Base-by-base conservation (phyloP, 2,329 filamentous ascomycete genomes). In the Phialophora chinensis region DNA sequence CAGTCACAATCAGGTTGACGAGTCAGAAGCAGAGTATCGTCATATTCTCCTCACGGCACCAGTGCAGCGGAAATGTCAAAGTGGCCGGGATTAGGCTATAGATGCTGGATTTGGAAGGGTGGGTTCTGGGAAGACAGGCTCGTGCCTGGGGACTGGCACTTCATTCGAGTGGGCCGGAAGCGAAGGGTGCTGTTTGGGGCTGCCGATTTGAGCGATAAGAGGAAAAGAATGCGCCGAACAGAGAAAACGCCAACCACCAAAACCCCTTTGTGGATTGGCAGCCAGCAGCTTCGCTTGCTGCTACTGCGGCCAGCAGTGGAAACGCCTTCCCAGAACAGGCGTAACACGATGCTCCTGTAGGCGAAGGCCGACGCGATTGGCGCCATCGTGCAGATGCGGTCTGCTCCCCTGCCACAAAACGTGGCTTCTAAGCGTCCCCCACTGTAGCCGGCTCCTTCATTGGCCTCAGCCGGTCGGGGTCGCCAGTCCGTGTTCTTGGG, bases 351-450 rank as follows among this genome's bases (percentile, higher is more conserved):
- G 47, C 25, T 61, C 20, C 4, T 59, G 55, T 62, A 69, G 68
- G 62, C 68, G 68, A 69, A 29, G 57, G 63, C 66, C 66, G 65
- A 70, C 66, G 63, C 68, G 63, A 70, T 70, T 68, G 68, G 68
- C 65, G 68, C 65, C 65, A 67, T 68, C 63, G 63, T 66, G 68
- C 63, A 66, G 68, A 68, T 68, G 63, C 68, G 68, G 68, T 70
- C 66, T 60, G 57, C 38, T 53, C 42, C 50, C 60, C 38, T 57
- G 62, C 27, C 27, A 17, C 27, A 59, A 66, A 69, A 69, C 67
- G 67, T 69, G 67, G 67, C 12, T 42, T 23, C 17, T 20, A 62
- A 63, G 57, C 11, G 20, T 29, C 20, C 44, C 31, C 47, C 61
- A 50, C 27, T 31, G 12, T 11, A 2, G 4, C 1, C 7, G n/a